Evolutionary conservation across 2,329 filamentous ascomycete species (phyloP), one percentile per base, ranked within the genome.

Genomic region (Daldinia sp.): DNA sequence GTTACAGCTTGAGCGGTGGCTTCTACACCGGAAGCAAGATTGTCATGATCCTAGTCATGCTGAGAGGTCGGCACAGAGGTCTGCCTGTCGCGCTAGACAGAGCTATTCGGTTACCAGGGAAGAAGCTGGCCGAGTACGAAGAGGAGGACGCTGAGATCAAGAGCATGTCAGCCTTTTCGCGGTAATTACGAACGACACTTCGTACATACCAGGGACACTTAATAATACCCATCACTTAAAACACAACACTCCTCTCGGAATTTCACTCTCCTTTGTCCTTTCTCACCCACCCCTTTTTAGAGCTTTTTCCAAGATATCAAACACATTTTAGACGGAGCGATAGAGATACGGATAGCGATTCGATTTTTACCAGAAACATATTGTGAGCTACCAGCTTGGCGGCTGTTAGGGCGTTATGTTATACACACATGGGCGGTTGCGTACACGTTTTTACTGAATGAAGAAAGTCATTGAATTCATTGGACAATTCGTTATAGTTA

Each of bases 11-110:
- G 58, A 78, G 78, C 45, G 85, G 85, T 1, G 81, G 80, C 0
- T 84, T 84, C 79, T 81, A 83, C 55, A 77, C 77, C 1, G 78
- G 81, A 10, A 86, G 83, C 72, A 89, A 89, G 75, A 71, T 89
- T 35, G 80, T 87, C 17, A 73, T 89, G 59, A 81, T 83, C 48
- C 77, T 82, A 3, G 85, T 89, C 10, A 87, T 86, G 77, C 70
- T 89, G 29, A 74, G 84, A 6, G 85, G 85, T 0, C 74, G 85
- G 0, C 85, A 87, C 72, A 76, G 85, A n/a, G 84, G 83, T 1
- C 68, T 87, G 27, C 84, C 84, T 0, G 83, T 85, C 29, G 82
- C 83, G 2, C 75, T 87, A 61, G 85, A 87, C 68, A 78, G 82
- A 45, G 85, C 84, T 3, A 79, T 84, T 1, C 72, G 79, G 34